These are phyloP conservation scores for Penicillium psychrofluorescens DNA, from an alignment of 495 filamentous ascomycete species.

Conservation along the genomic window DNA sequence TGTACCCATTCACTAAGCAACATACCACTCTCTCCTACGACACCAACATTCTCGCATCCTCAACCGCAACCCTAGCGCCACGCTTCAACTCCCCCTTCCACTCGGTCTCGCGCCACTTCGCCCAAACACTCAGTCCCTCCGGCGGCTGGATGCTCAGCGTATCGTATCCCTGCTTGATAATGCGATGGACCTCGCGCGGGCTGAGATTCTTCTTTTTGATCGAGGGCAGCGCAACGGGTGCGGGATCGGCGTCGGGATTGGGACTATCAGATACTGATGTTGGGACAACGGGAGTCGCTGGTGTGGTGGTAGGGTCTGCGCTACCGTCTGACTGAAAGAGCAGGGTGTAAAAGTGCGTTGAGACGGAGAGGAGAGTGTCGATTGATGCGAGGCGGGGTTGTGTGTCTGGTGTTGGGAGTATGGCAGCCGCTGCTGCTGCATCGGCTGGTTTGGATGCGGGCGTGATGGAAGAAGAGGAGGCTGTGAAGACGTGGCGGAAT, in stretches of 20 bases:
- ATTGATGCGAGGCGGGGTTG: conserved; percentile 50
- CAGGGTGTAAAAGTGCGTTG: conserved; percentile 77
- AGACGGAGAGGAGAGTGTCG: conserved; percentile 75
- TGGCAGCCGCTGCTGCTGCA: background rate
- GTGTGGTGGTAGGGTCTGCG: conserved; percentile 13
- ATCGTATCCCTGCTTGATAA: conserved; percentile 95
- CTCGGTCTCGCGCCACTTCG: conserved; percentile 61
- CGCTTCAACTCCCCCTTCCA: conserved; percentile 69
- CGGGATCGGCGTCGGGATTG: conserved; percentile 18
- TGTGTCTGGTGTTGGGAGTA: conserved; percentile 1
- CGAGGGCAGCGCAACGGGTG: conserved; percentile 21
- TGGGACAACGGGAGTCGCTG: background rate
- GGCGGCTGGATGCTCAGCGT: conserved; percentile 80
- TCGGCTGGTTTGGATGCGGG: conserved; percentile 7
- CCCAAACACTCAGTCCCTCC: conserved; percentile 77
- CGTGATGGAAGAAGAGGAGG: conserved; percentile 11
- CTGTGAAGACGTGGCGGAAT: conserved; percentile 68
- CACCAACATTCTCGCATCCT: conserved; percentile 38
- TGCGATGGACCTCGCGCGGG: conserved; percentile 74
- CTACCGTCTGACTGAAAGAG: conserved; percentile 55
- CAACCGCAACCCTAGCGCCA: conserved; percentile 67
- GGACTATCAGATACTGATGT: conserved; percentile 3
- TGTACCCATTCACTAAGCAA: too few relatives aligned
- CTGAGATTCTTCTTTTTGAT: conserved; percentile 57
- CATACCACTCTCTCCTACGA: conserved; percentile 7